Conservation (phyloP, 2,329 filamentous ascomycete genomes). For the Clonostachys chloroleuca region DNA sequence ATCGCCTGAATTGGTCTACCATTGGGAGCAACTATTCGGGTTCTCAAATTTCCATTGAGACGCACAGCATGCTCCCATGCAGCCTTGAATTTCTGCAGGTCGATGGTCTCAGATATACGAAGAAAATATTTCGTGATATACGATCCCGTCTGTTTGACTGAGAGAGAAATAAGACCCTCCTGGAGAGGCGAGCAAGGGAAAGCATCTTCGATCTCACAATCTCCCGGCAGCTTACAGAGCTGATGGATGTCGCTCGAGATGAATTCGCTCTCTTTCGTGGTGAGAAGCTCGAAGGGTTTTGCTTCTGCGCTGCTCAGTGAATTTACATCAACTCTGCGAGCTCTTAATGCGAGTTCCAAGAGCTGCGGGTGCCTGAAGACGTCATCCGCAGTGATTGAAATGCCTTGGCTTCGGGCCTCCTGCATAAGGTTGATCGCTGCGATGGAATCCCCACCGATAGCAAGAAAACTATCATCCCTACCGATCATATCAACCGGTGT, state of each 20-base stretch:
- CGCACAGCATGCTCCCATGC: conserved; percentile 13
- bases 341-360: background rate
- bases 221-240: background rate
- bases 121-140: conserved; percentile 22
- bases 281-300: background rate
- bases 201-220: conserved; percentile 31
- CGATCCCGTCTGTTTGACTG: conserved; percentile 25
- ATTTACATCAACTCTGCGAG: background rate
- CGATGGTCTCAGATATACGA: conserved; percentile 7
- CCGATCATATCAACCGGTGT: conserved; percentile 12
- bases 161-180: conserved; percentile 41
- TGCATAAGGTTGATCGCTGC: conserved; percentile 11
- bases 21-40: conserved; percentile 4
- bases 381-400: conserved; percentile 5
- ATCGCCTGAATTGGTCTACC: conserved; percentile 1
- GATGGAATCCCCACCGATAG: conserved; percentile 9
- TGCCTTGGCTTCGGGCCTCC: conserved; percentile 1
- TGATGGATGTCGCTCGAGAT: background rate
- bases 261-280: background rate
- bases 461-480: conserved; percentile 5
- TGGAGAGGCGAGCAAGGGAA: conserved; percentile 46
- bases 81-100: conserved; percentile 12
- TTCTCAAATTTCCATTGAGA: conserved; percentile 3
- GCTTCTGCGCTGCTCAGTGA: background rate
- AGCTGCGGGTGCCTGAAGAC: conserved; percentile 10